Conservation (phyloP, 805 yeast species). For the Kazachstania bromeliacearum region DNA sequence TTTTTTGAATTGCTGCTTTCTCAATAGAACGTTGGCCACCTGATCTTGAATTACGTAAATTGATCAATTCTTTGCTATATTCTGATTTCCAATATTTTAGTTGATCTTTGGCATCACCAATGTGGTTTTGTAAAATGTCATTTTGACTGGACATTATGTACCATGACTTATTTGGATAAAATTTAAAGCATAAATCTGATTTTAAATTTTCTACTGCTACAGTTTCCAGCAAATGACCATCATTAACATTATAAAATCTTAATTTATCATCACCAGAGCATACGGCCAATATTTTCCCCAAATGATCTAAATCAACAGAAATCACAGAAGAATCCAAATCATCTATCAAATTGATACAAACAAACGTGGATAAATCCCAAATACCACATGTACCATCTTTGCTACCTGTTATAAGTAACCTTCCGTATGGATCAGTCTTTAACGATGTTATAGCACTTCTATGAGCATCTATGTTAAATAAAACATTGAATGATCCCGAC, state of each 20-base stretch:
- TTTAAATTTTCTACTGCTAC: constrained; percentile 3
- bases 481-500: constrained; percentile 2
- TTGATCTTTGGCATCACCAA: constrained; percentile 5
- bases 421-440: constrained; percentile 44
- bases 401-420: constrained; percentile 43
- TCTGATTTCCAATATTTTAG: constrained; percentile 13
- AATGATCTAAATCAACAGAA: constrained; percentile 17
- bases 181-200: constrained; percentile 14
- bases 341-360: constrained; percentile 11
- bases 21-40: background rate
- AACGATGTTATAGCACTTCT: constrained; percentile 41
- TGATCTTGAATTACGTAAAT: background rate
- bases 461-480: constrained; percentile 34
- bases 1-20: background rate
- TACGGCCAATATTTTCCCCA: constrained; percentile 19
- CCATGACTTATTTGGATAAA: constrained; percentile 21
- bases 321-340: constrained; percentile 14
- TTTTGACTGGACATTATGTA: constrained; percentile 14
- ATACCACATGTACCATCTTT: constrained; percentile 20
- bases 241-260: constrained; percentile 12
- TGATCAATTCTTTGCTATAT: background rate
- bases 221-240: constrained; percentile 6
- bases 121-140: constrained; percentile 12
- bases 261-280: constrained; percentile 13
- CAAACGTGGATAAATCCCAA: constrained; percentile 17